Percentiles rank a stretch among this genome's conserved stretches.
phyloP scores from a whole-genome alignment of 805 yeast species.

The Candida suzukii region DNA sequence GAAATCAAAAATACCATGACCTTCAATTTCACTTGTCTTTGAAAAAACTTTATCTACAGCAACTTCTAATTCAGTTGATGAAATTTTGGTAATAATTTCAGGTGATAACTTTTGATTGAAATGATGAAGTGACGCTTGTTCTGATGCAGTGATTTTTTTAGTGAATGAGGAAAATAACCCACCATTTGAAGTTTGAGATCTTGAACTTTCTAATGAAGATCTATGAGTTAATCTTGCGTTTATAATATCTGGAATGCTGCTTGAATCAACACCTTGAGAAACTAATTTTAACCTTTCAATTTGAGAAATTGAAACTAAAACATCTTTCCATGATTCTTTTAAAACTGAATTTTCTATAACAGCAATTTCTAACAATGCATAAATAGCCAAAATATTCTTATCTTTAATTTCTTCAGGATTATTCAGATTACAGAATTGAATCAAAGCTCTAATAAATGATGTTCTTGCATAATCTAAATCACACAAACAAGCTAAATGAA shows the following conservation, averaged over 20 bases:
- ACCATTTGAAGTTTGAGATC: slow-evolving; percentile 31
- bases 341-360: slow-evolving; percentile 72
- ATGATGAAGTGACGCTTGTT: slow-evolving; percentile 62
- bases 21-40: slow-evolving; percentile 70
- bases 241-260: slow-evolving; percentile 77
- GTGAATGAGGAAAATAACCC: slow-evolving; percentile 51
- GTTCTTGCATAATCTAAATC: slow-evolving; percentile 79
- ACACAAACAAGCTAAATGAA: slow-evolving; percentile 77
- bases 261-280: slow-evolving; percentile 81
- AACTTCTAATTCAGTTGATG: slow-evolving; percentile 65
- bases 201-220: slow-evolving; percentile 45
- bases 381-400: slow-evolving; percentile 78
- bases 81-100: slow-evolving; percentile 48
- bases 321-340: slow-evolving; percentile 75
- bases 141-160: slow-evolving; percentile 47
- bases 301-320: slow-evolving; percentile 78
- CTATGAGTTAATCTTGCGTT: slow-evolving; percentile 63
- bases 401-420: slow-evolving; percentile 69
- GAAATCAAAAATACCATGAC: slow-evolving; percentile 80
- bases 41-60: slow-evolving; percentile 84
- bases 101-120: slow-evolving; percentile 62
- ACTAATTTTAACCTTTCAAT: slow-evolving; percentile 84
- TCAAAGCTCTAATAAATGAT: slow-evolving; percentile 84
- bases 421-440: slow-evolving; percentile 77
- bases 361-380: slow-evolving; percentile 68